Evolutionary conservation across 495 filamentous ascomycete species (phyloP), one percentile per base, ranked within the genome.

Genomic region (Aspergillus nanangensis): DNA sequence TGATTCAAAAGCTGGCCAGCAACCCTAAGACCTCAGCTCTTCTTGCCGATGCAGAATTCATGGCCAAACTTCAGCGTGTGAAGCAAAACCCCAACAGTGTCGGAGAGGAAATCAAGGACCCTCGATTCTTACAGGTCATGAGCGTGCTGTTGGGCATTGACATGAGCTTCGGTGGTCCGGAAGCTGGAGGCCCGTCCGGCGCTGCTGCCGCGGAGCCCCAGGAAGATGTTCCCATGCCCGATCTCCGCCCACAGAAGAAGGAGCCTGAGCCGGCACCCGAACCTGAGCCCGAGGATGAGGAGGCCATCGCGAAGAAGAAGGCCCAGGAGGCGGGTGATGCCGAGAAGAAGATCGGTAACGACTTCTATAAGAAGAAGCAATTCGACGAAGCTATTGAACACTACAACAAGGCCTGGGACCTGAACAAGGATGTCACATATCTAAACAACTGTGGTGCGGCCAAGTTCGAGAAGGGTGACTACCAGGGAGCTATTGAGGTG

Each of bases 361-460:
- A 95, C 52, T 83, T 83, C 60, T 99, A 99, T 76, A 99, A 97
- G 82, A 95, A 96, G 80, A 81, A 90, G 55, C 81, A 96, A 57
- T 93, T 97, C 47, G 94, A 96, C 55, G 80, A 83, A 56, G 93
- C 93, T 34, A 95, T 97, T 57, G 82, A 88, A 64, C 90, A 99
- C 72, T 99, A 99, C 72, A 77, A 71, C 57, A 95, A 94, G 63
- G 93, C 93, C 2, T 99, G 94, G 94, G 87, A 91, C 38, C 52
- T 92, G 37, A 73, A 91, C 80, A 90, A 96, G 75, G 93, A 99
- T 52, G 91, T 97, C 58, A 93, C 90, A 11, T 99, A 97, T 65
- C 74, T 97, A 50, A 97, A 95, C 73, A 99, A 99, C 68, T 77
- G 90, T 19, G 88, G 90, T 49, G 94, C 93, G 3, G 93, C 93